These are phyloP conservation scores for Zizania latifolia DNA, from an alignment of 176 grass and related monocot species.

Conservation along the genomic window DNA sequence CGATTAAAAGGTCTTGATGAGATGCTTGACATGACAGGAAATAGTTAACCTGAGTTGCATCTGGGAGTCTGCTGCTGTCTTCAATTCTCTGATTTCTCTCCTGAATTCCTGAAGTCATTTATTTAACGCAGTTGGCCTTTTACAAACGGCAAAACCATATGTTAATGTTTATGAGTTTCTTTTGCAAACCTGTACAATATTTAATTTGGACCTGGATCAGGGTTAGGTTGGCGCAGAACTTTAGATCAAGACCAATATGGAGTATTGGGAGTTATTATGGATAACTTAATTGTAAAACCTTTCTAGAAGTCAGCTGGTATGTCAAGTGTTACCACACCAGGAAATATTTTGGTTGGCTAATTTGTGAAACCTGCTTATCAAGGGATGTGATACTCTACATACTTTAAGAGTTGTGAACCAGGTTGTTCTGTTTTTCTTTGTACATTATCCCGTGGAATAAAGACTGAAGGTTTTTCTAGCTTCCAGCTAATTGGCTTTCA, in stretches of 20 bases:
- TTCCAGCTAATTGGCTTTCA: constrained; percentile 9
- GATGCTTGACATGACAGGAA: constrained; percentile 85
- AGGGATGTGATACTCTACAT: background rate
- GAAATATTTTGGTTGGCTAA: background rate
- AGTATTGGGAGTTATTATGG: background rate
- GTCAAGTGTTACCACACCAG: background rate
- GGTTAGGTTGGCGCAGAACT: background rate
- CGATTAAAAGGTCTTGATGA: constrained; percentile 89
- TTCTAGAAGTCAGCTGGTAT: background rate
- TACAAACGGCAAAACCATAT: background rate
- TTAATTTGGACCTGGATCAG: background rate
- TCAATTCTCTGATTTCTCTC: background rate
- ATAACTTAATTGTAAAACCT: constrained; percentile 6
- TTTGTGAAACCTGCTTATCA: background rate
- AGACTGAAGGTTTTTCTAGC: background rate
- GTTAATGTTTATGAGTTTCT: background rate
- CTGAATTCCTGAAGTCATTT: background rate
- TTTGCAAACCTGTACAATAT: background rate
- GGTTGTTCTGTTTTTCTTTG: background rate
- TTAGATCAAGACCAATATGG: background rate
- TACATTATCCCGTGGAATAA: background rate
- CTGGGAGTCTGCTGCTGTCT: background rate
- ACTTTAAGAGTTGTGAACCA: background rate
- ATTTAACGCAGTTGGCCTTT: background rate
- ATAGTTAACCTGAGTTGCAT: constrained; percentile 34